phyloP scores from a whole-genome alignment of 345 rosid genomes.

The Passiflora organensis region DNA sequence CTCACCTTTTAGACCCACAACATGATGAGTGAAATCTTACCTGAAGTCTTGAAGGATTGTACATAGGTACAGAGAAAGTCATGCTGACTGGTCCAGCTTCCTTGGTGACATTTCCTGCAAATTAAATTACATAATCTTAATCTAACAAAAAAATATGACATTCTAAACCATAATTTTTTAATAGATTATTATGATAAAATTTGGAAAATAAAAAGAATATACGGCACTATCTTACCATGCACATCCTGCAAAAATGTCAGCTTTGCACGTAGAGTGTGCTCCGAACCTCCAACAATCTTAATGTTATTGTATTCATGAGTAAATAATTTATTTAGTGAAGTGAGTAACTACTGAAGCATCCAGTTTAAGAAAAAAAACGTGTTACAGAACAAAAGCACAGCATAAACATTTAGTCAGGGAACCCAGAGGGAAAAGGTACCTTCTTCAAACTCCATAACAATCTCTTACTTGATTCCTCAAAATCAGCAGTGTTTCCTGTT shows the following conservation, averaged over 20 bases:
- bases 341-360: conserved; percentile 3
- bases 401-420: no score
- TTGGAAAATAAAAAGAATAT: no score
- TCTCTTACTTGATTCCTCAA: conserved; percentile 75
- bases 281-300: conserved; percentile 92
- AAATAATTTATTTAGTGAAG: background rate
- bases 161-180: background rate
- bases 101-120: conserved; percentile 80
- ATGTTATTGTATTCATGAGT: conserved; percentile 11
- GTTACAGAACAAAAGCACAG: background rate
- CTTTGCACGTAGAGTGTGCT: conserved; percentile 86
- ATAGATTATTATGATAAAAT: background rate
- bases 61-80: conserved; percentile 96
- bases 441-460: conserved; percentile 92
- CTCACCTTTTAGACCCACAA: no score
- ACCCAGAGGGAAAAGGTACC: conserved; percentile 21
- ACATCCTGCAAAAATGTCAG: conserved; percentile 83
- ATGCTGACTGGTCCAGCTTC: conserved; percentile 98
- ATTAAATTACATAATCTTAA: conserved; percentile 9
- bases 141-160: background rate
- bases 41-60: conserved; percentile 89
- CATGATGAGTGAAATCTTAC: no score
- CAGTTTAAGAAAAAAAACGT: background rate
- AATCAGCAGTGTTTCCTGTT: conserved; percentile 81
- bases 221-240: conserved; percentile 50